These are phyloP conservation scores for Mycena galericulata DNA, from an alignment of 768 basidiomycete genomes.

Conservation along the genomic window DNA sequence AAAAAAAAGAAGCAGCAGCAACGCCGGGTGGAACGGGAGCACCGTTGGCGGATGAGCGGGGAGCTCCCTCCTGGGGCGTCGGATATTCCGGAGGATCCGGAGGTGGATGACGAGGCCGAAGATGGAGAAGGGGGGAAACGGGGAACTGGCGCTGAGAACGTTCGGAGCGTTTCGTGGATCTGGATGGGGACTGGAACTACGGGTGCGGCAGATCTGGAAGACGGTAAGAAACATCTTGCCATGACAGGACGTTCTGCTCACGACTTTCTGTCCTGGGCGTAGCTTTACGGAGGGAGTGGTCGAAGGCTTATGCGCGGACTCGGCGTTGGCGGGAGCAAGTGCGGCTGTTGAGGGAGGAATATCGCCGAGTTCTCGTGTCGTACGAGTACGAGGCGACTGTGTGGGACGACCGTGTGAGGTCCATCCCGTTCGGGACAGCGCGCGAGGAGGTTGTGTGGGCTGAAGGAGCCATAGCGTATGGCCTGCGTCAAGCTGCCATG, in stretches of 20 bases:
- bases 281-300: slow-evolving; percentile 27
- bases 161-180: neutral
- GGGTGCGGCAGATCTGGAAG: neutral
- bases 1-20: neutral
- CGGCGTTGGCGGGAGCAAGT: slow-evolving; percentile 34
- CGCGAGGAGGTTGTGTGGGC: neutral
- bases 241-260: too few relatives aligned
- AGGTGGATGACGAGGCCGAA: neutral
- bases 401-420: neutral
- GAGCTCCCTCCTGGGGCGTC: neutral
- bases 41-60: neutral
- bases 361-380: slow-evolving; percentile 1
- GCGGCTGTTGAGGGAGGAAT: slow-evolving; percentile 31
- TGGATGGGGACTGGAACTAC: neutral
- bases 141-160: neutral
- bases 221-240: too few relatives aligned
- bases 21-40: neutral
- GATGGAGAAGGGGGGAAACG: neutral
- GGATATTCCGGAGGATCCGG: neutral
- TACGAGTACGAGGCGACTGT: neutral
- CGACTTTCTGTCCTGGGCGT: too few relatives aligned
- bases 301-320: slow-evolving; percentile 22
- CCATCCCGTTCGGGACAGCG: neutral
- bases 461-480: neutral
- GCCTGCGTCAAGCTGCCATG: neutral